Evolutionary conservation across 805 yeast genomes (phyloP), one percentile per base, ranked within the genome.

Genomic region (Clavispora vitiphila): DNA sequence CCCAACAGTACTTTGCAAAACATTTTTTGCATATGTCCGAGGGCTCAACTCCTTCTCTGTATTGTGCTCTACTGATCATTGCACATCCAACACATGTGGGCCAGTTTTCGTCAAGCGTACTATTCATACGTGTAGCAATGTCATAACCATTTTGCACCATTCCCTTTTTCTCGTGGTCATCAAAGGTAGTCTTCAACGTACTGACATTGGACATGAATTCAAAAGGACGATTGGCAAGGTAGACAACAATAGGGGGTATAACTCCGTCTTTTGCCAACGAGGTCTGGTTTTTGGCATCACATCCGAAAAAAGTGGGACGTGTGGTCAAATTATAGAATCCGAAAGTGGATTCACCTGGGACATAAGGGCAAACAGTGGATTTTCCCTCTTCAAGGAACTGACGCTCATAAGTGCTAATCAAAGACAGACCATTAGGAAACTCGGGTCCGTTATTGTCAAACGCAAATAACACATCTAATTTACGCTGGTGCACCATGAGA

Each of bases 231-330:
- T 88, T 88, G 36, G 95, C 90, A 42, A 78, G 71, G 55, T 84
- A 86, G n/a, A 88, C 78, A 31, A 88, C 72, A 43, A 87, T 69
- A 2, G 96, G 96, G 21, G 90, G 89, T 31, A 71, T 51, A 12
- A 59, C 58, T 24, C 58, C 63, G 23, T 64, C 64, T 21, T 71
- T 66, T 34, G 69, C 57, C 45, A 82, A 67, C 12, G 61, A 65
- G 7, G 89, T 79, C 56, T 82, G 64, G 55, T 85, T 83, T 1
- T 62, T 50, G 4, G 86, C 72, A 56, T 84, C 75, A 62, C 96
- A 87, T 25, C 96, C 96, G 58, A 88, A 88, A 66, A 88, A 87
- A 1, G 83, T 72, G 38, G 96, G 95, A 46, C 65, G 74, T 8
- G 81, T 68, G 12, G 86, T 81, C 48, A 86, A 68, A 43, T 83